These are phyloP conservation scores for Neurospora sp. DNA, from an alignment of 495 filamentous ascomycete species.

Conservation along the genomic window DNA sequence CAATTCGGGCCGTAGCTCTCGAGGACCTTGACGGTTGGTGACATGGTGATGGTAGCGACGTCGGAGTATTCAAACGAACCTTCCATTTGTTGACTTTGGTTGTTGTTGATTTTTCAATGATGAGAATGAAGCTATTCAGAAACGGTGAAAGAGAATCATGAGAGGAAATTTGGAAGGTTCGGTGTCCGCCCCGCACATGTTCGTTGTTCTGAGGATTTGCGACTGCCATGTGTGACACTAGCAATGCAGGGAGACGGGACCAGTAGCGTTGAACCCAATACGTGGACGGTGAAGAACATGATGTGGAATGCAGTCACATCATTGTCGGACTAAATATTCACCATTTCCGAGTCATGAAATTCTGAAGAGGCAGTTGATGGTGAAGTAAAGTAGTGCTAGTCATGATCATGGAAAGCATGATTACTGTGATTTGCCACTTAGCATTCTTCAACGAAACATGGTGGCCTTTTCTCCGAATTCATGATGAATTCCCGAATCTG, in stretches of 20 bases:
- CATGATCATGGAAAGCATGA: neutral
- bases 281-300: neutral
- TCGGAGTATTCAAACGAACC: neutral
- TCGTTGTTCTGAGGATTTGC: neutral
- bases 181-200: neutral
- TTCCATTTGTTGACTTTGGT: neutral
- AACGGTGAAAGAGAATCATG: neutral
- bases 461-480: neutral
- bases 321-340: neutral
- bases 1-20: neutral
- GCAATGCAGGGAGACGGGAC: neutral
- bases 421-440: neutral
- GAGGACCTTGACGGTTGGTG: neutral
- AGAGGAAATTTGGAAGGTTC: neutral
- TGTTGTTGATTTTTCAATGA: neutral
- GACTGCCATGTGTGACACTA: neutral
- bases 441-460: neutral
- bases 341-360: neutral
- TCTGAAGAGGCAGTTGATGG: neutral
- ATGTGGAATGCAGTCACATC: neutral
- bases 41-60: neutral
- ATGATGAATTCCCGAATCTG: neutral
- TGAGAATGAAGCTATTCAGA: neutral
- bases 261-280: neutral
- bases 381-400: neutral